These are phyloP conservation scores for Marasmius oreades DNA, from an alignment of 1,284 basidiomycete genomes.

Conservation along the genomic window DNA sequence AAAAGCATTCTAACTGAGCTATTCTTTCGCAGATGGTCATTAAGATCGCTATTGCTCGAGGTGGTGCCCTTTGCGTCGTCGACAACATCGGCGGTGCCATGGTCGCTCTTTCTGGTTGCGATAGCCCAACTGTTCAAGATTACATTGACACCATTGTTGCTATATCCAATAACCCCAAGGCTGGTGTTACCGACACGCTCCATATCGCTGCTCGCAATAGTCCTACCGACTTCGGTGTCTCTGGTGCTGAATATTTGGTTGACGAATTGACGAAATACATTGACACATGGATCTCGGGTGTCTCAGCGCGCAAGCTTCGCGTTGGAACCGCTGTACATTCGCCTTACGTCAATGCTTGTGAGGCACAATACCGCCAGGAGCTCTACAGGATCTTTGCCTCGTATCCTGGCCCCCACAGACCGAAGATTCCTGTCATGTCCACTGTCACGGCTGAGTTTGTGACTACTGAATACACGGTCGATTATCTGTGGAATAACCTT, in stretches of 20 bases:
- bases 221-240: slow-evolving; percentile 4
- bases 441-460: slow-evolving; percentile 6
- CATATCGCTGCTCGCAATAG: slow-evolving; percentile 2
- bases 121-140: neutral
- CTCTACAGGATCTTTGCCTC: neutral
- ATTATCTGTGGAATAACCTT: slow-evolving; percentile 9
- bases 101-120: slow-evolving; percentile 2
- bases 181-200: neutral
- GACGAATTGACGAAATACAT: neutral
- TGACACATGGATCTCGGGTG: neutral
- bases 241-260: slow-evolving; percentile 1
- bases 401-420: neutral
- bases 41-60: slow-evolving; percentile 4
- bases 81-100: neutral
- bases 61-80: neutral
- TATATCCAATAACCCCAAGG: neutral
- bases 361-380: neutral
- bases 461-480: neutral
- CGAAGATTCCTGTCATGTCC: slow-evolving; percentile 1
- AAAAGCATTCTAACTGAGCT: too few relatives aligned
- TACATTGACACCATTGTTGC: neutral
- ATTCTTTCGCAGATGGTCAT: neutral
- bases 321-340: slow-evolving; percentile 2
- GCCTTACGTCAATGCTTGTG: slow-evolving; percentile 1
- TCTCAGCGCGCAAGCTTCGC: neutral